Evolutionary conservation across 2,329 filamentous ascomycete species (phyloP), one percentile per base, ranked within the genome.

Genomic region (Pseudopithomyces maydicus): DNA sequence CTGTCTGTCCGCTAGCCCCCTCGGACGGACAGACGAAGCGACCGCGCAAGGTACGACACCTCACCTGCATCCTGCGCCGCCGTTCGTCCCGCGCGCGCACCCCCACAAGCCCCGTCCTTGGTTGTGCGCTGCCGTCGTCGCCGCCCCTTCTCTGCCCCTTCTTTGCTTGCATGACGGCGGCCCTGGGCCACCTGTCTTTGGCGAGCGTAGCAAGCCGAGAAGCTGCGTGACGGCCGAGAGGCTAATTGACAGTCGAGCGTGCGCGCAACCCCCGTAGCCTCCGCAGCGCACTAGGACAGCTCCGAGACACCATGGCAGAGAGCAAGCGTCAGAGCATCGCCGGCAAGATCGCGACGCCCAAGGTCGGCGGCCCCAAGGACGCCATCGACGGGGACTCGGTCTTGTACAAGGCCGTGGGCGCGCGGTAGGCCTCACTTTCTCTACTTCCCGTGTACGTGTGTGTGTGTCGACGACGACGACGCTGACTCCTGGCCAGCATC

Each of bases 321-420:
- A 80, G 73, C 59, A 87, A 87, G 78, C 82, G 84, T 66, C 82
- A 84, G 70, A 81, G 79, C 70, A 73, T 79, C 57, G 79, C 79
- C 63, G 80, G 78, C 39, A 87, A 84, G 77, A 78, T 82, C 58
- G 82, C 80, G 51, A 81, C 81, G 36, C 80, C 81, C 20, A 83
- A 82, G 72, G 69, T 77, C 56, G 77, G 69, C 57, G 68, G 74
- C 55, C 70, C 68, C 59, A 75, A 79, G 59, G 77, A 78, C 56
- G 79, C 79, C 68, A 78, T 81, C 63, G 77, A 82, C 67, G 72
- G 79, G 44, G 81, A 86, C 54, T 81, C 80, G 55, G 80, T 80
- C 50, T 74, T 88, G 68, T 83, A 80, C 72, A 85, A 83, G 74
- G 83, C 83, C 48, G 82, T 88, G 70, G 86, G 86, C 62, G 83